Conservation (phyloP, 306 rosid genomes). For the Begonia masoniana region DNA sequence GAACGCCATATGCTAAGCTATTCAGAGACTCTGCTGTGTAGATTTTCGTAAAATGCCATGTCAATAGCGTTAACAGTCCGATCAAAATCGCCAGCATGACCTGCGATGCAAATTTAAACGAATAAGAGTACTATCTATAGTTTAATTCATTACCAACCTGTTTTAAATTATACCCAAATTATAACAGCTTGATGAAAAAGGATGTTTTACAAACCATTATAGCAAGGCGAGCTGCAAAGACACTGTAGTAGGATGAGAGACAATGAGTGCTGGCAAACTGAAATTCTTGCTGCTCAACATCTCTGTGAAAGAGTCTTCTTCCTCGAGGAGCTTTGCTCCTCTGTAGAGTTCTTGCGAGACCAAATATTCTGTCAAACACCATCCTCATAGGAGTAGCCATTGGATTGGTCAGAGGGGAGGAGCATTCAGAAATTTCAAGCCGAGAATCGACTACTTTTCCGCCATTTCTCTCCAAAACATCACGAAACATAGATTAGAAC, state of each 20-base stretch:
- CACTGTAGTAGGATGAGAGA: constrained; percentile 92
- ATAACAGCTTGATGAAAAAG: not conserved
- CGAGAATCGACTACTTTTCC: constrained; percentile 13
- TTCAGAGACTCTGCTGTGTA: constrained; percentile 70
- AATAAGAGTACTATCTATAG: not conserved
- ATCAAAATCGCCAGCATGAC: constrained; percentile 93
- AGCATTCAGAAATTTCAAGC: constrained; percentile 25
- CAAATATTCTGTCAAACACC: constrained; percentile 37
- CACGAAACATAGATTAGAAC: constrained; percentile 1
- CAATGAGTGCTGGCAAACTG: constrained; percentile 58
- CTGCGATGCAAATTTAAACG: constrained; percentile 21
- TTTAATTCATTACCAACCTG: not conserved
- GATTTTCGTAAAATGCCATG: constrained; percentile 94
- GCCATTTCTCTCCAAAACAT: constrained; percentile 18
- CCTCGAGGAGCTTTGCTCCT: constrained; percentile 28
- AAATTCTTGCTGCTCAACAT: constrained; percentile 82
- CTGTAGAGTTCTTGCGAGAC: constrained; percentile 32
- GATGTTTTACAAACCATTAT: constrained; percentile 60
- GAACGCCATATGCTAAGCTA: constrained; percentile 84
- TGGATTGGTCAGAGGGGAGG: constrained; percentile 20
- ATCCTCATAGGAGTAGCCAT: constrained; percentile 36
- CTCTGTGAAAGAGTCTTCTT: constrained; percentile 59
- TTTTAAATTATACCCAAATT: not conserved
- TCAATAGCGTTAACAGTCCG: constrained; percentile 75
- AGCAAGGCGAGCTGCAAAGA: constrained; percentile 88